Conservation (phyloP, 2,329 filamentous ascomycete species). For the Aspergillus flavus region DNA sequence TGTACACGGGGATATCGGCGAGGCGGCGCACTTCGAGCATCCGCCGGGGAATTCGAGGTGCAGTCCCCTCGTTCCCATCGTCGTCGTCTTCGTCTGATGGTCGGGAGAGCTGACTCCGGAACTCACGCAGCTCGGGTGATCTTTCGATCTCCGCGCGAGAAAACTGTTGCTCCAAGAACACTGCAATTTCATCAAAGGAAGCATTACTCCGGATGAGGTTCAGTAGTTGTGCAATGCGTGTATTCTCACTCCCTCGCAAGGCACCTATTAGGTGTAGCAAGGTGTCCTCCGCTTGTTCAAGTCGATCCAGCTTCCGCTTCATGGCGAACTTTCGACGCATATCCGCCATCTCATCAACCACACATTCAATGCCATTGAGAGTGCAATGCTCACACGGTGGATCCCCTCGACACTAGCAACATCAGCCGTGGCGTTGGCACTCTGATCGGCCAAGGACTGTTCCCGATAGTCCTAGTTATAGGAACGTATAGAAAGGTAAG, state of each 20-base stretch:
- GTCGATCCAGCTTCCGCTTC: slow-evolving; percentile 26
- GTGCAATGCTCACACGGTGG: slow-evolving; percentile 32
- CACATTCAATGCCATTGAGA: slow-evolving; percentile 28
- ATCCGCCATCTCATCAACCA: slow-evolving; percentile 31
- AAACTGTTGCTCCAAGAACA: slow-evolving; percentile 24
- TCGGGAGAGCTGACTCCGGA: slow-evolving; percentile 15
- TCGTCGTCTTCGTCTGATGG: slow-evolving; percentile 14
- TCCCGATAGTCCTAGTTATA: no score
- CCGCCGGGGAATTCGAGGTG: slow-evolving; percentile 8
- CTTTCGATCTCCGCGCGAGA: slow-evolving; percentile 13
- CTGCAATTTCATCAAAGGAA: slow-evolving; percentile 25
- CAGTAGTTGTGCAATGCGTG: slow-evolving; percentile 24
- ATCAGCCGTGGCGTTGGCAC: background rate
- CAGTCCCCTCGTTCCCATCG: background rate
- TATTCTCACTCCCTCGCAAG: slow-evolving; percentile 22
- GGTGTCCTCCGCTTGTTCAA: slow-evolving; percentile 21
- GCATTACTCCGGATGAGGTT: slow-evolving; percentile 30
- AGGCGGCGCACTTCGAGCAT: slow-evolving; percentile 30
- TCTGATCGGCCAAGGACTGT: background rate
- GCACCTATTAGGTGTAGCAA: slow-evolving; percentile 22
- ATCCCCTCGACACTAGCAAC: slow-evolving; percentile 28
- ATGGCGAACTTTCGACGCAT: slow-evolving; percentile 30
- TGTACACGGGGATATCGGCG: slow-evolving; percentile 27
- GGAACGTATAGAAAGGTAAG: background rate
- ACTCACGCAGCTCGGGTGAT: slow-evolving; percentile 20